Conservation (phyloP, 331 rosid species). For the Spiraea crenata region DNA sequence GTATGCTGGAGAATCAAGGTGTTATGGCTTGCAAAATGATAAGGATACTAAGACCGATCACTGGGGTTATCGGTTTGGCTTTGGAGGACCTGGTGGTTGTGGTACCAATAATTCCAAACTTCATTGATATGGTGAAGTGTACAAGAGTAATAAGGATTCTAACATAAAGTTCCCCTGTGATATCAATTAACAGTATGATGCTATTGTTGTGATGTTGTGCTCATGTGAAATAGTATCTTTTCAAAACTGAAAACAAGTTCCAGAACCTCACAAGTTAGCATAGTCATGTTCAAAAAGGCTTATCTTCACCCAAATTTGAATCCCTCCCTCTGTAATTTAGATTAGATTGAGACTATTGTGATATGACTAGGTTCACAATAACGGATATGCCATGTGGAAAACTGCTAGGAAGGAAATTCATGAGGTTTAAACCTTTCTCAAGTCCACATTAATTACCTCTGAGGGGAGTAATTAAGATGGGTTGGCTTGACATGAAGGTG, state of each 20-base stretch:
- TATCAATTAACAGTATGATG: not conserved
- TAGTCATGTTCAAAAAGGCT: no score
- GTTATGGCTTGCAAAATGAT: not conserved
- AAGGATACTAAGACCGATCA: not conserved
- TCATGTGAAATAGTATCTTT: no score
- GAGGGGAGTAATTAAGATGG: not conserved
- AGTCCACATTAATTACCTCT: not conserved
- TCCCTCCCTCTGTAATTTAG: no score
- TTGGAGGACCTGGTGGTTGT: not conserved
- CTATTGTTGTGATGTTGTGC: no score
- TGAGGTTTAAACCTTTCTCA: not conserved
- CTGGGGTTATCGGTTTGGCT: not conserved
- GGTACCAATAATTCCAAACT: not conserved
- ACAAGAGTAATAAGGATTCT: not conserved
- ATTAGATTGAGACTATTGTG: no score
- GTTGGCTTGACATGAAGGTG: not conserved
- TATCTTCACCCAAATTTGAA: no score
- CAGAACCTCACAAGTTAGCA: no score
- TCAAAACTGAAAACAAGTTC: no score
- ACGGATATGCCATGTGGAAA: not conserved
- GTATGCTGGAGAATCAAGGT: not conserved
- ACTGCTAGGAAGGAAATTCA: not conserved
- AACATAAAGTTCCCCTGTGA: not conserved
- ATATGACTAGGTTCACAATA: no score
- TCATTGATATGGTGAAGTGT: not conserved